These are phyloP conservation scores for Penicillium psychrosexuale DNA, from an alignment of 2,329 filamentous ascomycete genomes.

Conservation along the genomic window DNA sequence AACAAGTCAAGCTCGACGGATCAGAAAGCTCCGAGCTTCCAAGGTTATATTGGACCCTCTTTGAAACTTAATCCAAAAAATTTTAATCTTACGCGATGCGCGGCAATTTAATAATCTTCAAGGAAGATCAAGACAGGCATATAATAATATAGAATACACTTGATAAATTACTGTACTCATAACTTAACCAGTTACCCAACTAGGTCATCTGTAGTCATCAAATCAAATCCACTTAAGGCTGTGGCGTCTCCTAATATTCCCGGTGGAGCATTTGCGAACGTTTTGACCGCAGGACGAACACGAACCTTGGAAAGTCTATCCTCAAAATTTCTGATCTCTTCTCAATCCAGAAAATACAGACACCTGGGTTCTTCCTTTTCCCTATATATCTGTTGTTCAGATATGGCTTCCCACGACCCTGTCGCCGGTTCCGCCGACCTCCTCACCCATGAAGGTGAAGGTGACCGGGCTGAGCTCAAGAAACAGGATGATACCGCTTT, in stretches of 20 bases:
- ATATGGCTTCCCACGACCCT: slow-evolving; percentile 21
- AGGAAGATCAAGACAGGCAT: neutral
- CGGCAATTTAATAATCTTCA: neutral
- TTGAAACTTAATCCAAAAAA: neutral
- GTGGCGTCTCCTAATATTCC: neutral
- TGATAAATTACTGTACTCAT: too few relatives aligned
- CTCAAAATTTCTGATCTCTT: slow-evolving; percentile 10
- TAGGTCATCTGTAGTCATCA: neutral
- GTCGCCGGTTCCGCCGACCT: slow-evolving; percentile 24
- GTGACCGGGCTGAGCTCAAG: slow-evolving; percentile 26
- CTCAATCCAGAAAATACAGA: neutral
- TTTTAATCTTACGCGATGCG: neutral
- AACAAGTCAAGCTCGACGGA: too few relatives aligned
- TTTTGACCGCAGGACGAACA: slow-evolving; percentile 3
- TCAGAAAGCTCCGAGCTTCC: too few relatives aligned
- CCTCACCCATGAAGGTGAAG: slow-evolving; percentile 12
- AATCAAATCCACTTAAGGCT: neutral
- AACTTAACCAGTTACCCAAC: too few relatives aligned
- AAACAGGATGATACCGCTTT: slow-evolving; percentile 38
- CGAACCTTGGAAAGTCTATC: slow-evolving; percentile 7
- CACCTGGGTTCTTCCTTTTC: neutral
- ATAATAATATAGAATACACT: neutral
- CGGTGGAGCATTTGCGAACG: neutral
- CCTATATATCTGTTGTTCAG: neutral
- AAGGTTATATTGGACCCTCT: neutral